Evolutionary conservation across 441 rosid genomes (phyloP).

Genomic region (Gossypium schwendimanii): DNA sequence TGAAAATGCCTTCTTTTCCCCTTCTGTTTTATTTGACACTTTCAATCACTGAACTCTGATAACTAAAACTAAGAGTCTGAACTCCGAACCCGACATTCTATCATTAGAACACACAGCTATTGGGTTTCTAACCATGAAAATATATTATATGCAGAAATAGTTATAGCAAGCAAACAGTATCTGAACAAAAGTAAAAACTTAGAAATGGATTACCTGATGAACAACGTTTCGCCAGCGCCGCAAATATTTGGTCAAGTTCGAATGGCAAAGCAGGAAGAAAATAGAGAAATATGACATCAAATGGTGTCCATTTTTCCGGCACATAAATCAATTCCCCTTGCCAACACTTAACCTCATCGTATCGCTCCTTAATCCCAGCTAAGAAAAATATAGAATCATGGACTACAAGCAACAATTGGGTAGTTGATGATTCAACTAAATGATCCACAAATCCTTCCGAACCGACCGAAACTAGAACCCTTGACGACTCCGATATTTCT

Average conservation of each 20-base stretch:
- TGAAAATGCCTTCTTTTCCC: too few species aligned
- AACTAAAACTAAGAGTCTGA: neutral
- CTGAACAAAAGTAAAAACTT: neutral
- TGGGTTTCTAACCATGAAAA: neutral
- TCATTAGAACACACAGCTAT: neutral
- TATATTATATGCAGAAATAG: neutral
- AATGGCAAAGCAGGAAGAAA: constrained; percentile 72
- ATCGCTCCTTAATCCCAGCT: constrained; percentile 67
- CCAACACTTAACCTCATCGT: constrained; percentile 85
- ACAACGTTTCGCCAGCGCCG: constrained; percentile 43
- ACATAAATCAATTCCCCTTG: constrained; percentile 75
- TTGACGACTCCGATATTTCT: constrained; percentile 45
- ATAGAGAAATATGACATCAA: constrained; percentile 71
- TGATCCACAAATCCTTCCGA: constrained; percentile 72
- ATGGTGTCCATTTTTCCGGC: constrained; percentile 79
- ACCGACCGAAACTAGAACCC: constrained; percentile 62
- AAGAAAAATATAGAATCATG: constrained; percentile 77
- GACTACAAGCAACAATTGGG: constrained; percentile 52
- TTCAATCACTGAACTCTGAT: neutral
- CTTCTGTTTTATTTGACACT: neutral
- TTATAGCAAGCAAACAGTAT: neutral
- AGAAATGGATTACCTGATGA: constrained; percentile 46
- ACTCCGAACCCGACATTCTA: neutral
- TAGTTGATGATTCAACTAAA: constrained; percentile 46
- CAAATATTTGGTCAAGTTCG: constrained; percentile 50